Percentiles rank a stretch among this genome's conserved stretches.
Evolutionary conservation across 352 stramenopile species (phyloP).

Genomic region (Phytopythium delawarense): DNA sequence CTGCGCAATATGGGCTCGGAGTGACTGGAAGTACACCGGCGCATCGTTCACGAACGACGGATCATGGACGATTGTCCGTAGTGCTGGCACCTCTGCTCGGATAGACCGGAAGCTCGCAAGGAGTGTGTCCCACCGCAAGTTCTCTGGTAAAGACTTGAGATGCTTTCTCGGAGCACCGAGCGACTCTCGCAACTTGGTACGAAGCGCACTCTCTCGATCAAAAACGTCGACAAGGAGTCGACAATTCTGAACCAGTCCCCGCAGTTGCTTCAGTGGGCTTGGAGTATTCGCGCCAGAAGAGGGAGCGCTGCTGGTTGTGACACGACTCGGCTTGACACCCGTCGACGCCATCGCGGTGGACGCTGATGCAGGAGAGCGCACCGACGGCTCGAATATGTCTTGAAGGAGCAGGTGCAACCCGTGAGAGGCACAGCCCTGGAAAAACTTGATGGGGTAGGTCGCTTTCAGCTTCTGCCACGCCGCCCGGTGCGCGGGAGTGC

Average conservation of each 20-base stretch:
- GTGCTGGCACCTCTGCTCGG: conserved; percentile 6
- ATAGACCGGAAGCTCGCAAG: conserved; percentile 16
- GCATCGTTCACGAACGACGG: conserved; percentile 5
- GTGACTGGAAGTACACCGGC: neutral
- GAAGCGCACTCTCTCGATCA: neutral
- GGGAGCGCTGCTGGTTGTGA: neutral
- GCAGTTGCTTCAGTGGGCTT: conserved; percentile 10
- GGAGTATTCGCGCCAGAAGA: neutral
- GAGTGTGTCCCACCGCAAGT: conserved; percentile 11
- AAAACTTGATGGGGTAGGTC: conserved; percentile 18
- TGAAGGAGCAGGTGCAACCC: conserved; percentile 19
- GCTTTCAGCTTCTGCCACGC: conserved; percentile 20
- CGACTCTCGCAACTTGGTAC: neutral
- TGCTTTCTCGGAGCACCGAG: neutral
- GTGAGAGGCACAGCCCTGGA: conserved; percentile 26
- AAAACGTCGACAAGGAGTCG: conserved; percentile 15
- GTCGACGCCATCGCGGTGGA: neutral
- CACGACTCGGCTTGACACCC: neutral
- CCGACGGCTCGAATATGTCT: conserved; percentile 15
- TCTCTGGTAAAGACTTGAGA: conserved; percentile 5
- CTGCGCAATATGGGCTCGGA: conserved; percentile 1
- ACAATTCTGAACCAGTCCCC: conserved; percentile 15
- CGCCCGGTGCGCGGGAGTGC: conserved; percentile 12
- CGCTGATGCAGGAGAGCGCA: neutral
- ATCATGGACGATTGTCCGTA: conserved; percentile 5